Evolutionary conservation across 129 eudicot genomes (phyloP), one percentile per base, ranked within the genome.

Genomic region (Glebionis coronaria): DNA sequence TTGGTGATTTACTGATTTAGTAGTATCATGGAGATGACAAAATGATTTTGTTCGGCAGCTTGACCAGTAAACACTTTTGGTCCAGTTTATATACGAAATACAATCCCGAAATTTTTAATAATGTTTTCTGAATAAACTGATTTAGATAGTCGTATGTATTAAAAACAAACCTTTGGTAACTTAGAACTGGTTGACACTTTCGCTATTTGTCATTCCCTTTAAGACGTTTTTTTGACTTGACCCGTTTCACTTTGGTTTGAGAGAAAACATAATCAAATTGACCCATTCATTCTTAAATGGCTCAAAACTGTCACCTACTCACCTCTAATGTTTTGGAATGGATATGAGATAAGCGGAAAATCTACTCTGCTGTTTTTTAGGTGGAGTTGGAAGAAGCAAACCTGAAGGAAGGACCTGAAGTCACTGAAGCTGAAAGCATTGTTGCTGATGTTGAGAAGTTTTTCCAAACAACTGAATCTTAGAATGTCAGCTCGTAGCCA

Each of bases 351-450:
- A 15, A 57, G 50, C 59, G 64, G 55, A 65, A 29, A 1, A 53
- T 18, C 9, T 59, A 23, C 7, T 57, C 1, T 23, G 56, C 13
- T 52, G 42, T 10, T 56, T 60, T 49, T 68, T 79, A 89, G 96
- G 81, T 76, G 23, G 94, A 85, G 76, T 71, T 83, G 79, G 88
- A 86, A 65, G 94, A 89, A 67, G 79, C 79, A 14, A 74, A 76
- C 38, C 75, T 79, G 58, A 86, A 85, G 69, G 87, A 82, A 72
- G 96, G 96, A 59, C 71, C 81, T 20, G 96, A 89, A 69, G 77
- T 89, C 44, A 82, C 71, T 51, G 94, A 89, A 71, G 96, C 96
- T 75, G 82, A 76, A 77, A 85, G 66, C 82, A 79, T 79, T 25
- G 67, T 89, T 59, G 75, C 79, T 49, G 88, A 89, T 65, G 47